Percentiles rank a stretch among this genome's conserved stretches.
phyloP scores from a whole-genome alignment of 805 yeast genomes.

The Teunomyces cretensis region DNA sequence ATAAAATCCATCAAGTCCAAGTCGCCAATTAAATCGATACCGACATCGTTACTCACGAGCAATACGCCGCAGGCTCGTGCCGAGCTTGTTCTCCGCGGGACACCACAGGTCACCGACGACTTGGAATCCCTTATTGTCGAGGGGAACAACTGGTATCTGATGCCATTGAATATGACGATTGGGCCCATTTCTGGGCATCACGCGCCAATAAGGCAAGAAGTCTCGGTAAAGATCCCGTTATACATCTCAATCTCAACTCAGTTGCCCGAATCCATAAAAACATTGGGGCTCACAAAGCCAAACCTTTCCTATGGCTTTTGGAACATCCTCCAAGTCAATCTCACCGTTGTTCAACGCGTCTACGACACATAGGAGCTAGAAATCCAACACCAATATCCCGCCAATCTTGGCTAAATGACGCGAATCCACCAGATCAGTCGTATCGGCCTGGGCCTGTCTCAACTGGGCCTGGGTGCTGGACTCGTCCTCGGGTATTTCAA shows the following conservation, averaged over 20 bases:
- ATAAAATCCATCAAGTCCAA: slow-evolving; percentile 16
- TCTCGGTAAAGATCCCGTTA: slow-evolving; percentile 25
- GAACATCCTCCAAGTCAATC: slow-evolving; percentile 11
- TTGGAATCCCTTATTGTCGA: slow-evolving; percentile 17
- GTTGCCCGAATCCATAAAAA: slow-evolving; percentile 21
- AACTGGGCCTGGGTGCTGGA: slow-evolving; percentile 18
- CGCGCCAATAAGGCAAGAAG: too few species aligned
- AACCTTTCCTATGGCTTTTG: slow-evolving; percentile 28
- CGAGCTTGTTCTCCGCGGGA: slow-evolving; percentile 26
- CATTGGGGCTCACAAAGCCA: slow-evolving; percentile 12
- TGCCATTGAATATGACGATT: slow-evolving; percentile 25
- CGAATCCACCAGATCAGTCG: slow-evolving; percentile 44
- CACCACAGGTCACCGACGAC: slow-evolving; percentile 6
- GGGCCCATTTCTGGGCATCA: background rate
- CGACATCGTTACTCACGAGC: slow-evolving; percentile 32
- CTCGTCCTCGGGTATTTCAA: slow-evolving; percentile 16
- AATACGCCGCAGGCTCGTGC: slow-evolving; percentile 29
- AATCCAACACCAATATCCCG: slow-evolving; percentile 58
- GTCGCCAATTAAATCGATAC: slow-evolving; percentile 30
- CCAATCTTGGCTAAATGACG: slow-evolving; percentile 55
- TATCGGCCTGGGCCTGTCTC: slow-evolving; percentile 10
- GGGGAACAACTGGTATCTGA: slow-evolving; percentile 35
- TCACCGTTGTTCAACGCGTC: background rate
- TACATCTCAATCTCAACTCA: slow-evolving; percentile 26
- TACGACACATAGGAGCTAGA: slow-evolving; percentile 23